Base-by-base conservation (phyloP, 352 stramenopile genomes). In the Pythium phragmiticola region DNA sequence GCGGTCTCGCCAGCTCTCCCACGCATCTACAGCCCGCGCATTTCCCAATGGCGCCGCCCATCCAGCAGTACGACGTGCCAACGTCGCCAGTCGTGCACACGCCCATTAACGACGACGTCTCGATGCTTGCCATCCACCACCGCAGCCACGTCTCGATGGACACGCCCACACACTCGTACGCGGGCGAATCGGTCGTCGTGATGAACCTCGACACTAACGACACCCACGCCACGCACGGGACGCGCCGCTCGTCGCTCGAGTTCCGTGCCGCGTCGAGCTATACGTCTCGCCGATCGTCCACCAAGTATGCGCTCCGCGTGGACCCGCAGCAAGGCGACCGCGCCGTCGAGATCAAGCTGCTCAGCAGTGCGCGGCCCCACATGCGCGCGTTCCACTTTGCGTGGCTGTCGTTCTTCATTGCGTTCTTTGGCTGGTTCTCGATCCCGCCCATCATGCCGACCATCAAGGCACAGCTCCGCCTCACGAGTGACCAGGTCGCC, bases 341-440 rank as follows among this genome's bases (percentile, higher is more conserved):
- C 23, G 66, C 81, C 21, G 87, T 60, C 11, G 77, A 90, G 68
- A 86, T 92, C 70, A 80, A 90, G 42, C 63, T 92, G 8, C 72
- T 72, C 43, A 94, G 54, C 58, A 82, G 79, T 66, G 73, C 68
- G 62, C 76, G 78, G 13, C 94, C 95, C 0, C 94, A 98, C 74
- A 98, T 98, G 92, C 85, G 93, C 50, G 88, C 90, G 23, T 98
- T 98, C 75, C 93, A 98, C 78, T 91, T 81, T 69, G 72, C 89
- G 17, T 98, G 92, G 92, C 67, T 98, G 14, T 92, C 76, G 42
- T 98, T 98, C 79, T 98, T 98, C 78, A 85, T 94, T 49, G 93
- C 94, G 54, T 98, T 98, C 80, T 92, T 98, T 65, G 89, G 94
- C 51, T 98, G 93, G 90, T 98, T 98, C 72, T 85, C 89, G 47